A percentile compares a stretch with the other conserved stretches of the same genome.
Conservation (phyloP, 495 filamentous ascomycete genomes). For the Acidiella bohemica region DNA sequence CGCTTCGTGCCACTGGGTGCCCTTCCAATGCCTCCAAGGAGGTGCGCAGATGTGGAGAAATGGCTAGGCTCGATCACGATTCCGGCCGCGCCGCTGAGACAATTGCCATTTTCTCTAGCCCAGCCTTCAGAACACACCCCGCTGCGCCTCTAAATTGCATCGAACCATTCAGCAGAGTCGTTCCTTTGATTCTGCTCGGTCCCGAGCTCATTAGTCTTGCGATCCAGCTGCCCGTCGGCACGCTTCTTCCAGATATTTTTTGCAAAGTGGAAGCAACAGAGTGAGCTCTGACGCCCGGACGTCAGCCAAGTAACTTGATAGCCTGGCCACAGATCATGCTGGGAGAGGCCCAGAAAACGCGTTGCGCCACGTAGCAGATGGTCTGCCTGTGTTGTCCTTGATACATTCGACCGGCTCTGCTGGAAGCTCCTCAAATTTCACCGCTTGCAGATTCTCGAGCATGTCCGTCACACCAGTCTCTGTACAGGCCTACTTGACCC, state of each 20-base stretch:
- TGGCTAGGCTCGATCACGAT: no score
- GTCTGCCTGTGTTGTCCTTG: slow-evolving; percentile 2
- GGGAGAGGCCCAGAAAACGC: no score
- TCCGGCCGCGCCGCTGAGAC: no score
- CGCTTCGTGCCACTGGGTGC: no score
- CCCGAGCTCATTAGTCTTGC: background rate
- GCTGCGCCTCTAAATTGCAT: no score
- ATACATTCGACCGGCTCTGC: background rate
- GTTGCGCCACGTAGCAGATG: background rate
- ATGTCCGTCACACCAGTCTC: background rate
- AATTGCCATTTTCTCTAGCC: no score
- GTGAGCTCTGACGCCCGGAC: no score
- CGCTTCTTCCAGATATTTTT: background rate
- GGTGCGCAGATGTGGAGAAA: no score
- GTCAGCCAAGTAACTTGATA: no score
- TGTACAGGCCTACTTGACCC: slow-evolving; percentile 1
- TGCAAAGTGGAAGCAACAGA: background rate
- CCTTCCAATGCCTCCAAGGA: no score
- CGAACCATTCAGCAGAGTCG: background rate
- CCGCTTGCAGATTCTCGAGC: background rate
- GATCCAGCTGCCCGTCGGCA: background rate
- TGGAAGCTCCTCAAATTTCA: slow-evolving; percentile 4
- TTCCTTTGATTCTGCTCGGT: background rate
- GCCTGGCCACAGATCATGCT: no score
- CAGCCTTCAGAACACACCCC: no score